These are phyloP conservation scores for Cryptococcus depauperatus DNA, from an alignment of 1,284 basidiomycete genomes.

Conservation along the genomic window DNA sequence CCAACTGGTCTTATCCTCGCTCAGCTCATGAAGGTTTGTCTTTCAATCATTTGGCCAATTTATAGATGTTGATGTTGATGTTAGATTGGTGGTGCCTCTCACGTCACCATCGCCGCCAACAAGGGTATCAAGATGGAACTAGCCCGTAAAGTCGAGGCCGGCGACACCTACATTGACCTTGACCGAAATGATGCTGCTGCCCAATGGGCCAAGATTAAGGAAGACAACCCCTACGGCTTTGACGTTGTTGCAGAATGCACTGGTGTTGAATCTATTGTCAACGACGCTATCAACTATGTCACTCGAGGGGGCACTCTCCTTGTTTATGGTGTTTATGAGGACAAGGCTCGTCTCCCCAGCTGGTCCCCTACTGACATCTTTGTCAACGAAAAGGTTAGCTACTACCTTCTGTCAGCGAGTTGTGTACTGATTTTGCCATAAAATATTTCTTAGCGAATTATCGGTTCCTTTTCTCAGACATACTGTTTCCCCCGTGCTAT, in stretches of 20 bases:
- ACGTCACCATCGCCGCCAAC: slow-evolving; percentile 72
- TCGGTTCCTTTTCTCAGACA: slow-evolving; percentile 76
- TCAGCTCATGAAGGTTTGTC: slow-evolving; percentile 60
- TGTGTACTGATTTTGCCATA: neutral
- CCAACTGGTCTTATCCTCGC: slow-evolving; percentile 76
- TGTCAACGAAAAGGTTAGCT: slow-evolving; percentile 66
- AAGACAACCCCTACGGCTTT: slow-evolving; percentile 73
- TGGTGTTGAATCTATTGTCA: slow-evolving; percentile 68
- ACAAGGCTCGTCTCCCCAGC: slow-evolving; percentile 59
- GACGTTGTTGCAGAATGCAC: slow-evolving; percentile 84
- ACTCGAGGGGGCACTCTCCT: slow-evolving; percentile 50
- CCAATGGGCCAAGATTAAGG: slow-evolving; percentile 69
- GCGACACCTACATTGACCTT: slow-evolving; percentile 73
- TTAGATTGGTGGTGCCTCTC: slow-evolving; percentile 62
- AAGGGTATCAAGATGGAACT: slow-evolving; percentile 72
- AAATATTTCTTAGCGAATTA: slow-evolving; percentile 49
- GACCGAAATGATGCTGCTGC: slow-evolving; percentile 64
- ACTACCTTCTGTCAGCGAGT: slow-evolving; percentile 16
- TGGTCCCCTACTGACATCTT: slow-evolving; percentile 83
- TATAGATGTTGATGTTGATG: neutral
- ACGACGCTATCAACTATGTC: slow-evolving; percentile 74
- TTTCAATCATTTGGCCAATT: neutral
- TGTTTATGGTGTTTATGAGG: slow-evolving; percentile 56
- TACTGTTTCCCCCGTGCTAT: slow-evolving; percentile 81
- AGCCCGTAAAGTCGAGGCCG: slow-evolving; percentile 64